Evolutionary conservation across 73 alveolate genomes (phyloP), one percentile per base, ranked within the genome.

Genomic region (Uronychia binucleata): DNA sequence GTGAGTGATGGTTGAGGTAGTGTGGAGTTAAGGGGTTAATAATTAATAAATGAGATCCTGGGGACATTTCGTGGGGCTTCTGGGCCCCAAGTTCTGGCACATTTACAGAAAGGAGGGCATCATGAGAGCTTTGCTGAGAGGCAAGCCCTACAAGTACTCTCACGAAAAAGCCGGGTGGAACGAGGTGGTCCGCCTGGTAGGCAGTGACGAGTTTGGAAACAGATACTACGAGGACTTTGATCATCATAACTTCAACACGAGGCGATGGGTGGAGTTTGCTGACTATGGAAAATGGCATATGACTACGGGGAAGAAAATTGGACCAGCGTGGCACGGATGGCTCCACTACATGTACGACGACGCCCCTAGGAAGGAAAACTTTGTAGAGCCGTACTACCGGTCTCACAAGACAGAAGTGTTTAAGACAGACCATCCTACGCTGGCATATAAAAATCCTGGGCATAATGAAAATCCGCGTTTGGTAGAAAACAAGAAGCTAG

Each of bases 271-370:
- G 29, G 97, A 92, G 84, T 90, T 76, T 75, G 86, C 97, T 31
- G 97, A 92, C 82, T 78, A 83, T 78, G 84, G 83, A 13, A 83
- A 92, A 28, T 88, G 91, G 94, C 78, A 30, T 33, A n/a, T 78
- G 74, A 83, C 89, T 35, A 86, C 95, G 19, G 84, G 86, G 25
- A 88, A 92, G 82, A 92, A 90, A 82, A 59, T 92, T 33, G 88
- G 93, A 27, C 95, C 97, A 1, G 97, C 82, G 57, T 92, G 97
- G 97, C 97, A 92, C 77, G 97, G 95, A 60, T 92, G 97, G 97
- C 82, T 92, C 58, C 91, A 82, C 59, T 88, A 92, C 57, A 35
- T 30, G 31, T 84, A 88, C 58, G 97, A 92, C 78, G 97, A 92
- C 34, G 86, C 93, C 77, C 97, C 97, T 1, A 85, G 82, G 33